phyloP scores from a whole-genome alignment of 2,329 filamentous ascomycete species.

The Curvularia sp. region DNA sequence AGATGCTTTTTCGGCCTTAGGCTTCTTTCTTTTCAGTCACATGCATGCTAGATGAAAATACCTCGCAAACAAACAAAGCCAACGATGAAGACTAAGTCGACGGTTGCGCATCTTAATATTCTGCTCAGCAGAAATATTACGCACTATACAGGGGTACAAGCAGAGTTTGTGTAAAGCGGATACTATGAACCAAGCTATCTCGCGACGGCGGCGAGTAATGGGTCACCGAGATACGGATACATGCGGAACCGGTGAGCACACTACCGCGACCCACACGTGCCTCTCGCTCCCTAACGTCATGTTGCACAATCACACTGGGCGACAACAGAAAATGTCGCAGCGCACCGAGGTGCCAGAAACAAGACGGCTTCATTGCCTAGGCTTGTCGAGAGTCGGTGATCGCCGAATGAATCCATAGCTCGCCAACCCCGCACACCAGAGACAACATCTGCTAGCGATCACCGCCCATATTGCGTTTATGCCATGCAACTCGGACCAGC shows the following conservation, averaged over 20 bases:
- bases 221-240: background rate
- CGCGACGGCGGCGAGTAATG: background rate
- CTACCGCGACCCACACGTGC: background rate
- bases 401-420: background rate
- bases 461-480: constrained; percentile 4
- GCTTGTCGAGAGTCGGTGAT: background rate
- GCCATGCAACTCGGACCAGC: background rate
- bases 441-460: background rate
- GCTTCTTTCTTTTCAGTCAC: background rate
- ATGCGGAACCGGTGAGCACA: background rate
- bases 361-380: background rate
- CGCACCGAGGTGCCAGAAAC: constrained; percentile 1
- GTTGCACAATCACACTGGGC: background rate
- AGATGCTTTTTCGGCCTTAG: background rate
- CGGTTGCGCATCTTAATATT: background rate
- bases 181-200: background rate
- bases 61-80: background rate
- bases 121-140: background rate
- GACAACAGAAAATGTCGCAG: background rate
- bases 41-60: background rate
- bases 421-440: constrained; percentile 9
- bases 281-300: constrained; percentile 1
- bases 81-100: background rate
- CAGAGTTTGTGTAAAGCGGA: background rate
- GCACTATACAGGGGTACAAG: background rate